Percentiles rank a stretch among this genome's conserved stretches.
Conservation (phyloP, 345 rosid species). For the Eucalyptus curtisii region DNA sequence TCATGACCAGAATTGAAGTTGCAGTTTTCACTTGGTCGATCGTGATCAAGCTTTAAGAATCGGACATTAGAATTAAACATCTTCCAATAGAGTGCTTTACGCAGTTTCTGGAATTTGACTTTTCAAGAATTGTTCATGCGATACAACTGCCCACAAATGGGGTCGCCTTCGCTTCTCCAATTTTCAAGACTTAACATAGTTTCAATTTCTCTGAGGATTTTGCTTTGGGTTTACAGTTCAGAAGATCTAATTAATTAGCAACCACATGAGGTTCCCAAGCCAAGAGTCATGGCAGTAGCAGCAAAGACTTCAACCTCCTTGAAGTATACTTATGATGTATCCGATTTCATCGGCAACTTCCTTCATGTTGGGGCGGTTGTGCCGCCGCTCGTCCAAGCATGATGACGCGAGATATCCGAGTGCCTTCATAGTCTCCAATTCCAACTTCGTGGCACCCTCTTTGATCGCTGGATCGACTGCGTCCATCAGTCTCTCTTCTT, state of each 20-base stretch:
- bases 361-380: conserved; percentile 40
- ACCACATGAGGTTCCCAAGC: not conserved
- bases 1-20: not conserved
- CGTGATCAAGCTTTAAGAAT: not conserved
- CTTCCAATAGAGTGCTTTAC: not conserved
- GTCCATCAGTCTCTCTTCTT: conserved; percentile 25
- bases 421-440: conserved; percentile 29
- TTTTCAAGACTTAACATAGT: not conserved
- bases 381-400: conserved; percentile 38
- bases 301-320: not conserved
- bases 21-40: not conserved
- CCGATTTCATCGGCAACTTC: conserved; percentile 35
- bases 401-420: conserved; percentile 27
- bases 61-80: not conserved
- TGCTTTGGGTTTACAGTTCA: not conserved
- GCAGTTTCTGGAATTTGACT: not conserved
- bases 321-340: conserved; percentile 14
- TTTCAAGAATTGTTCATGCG: not conserved
- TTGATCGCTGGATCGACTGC: conserved; percentile 24
- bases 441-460: conserved; percentile 10
- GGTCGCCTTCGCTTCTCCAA: not conserved
- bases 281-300: not conserved
- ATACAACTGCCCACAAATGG: not conserved
- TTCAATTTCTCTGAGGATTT: not conserved
- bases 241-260: not conserved